Percentiles rank a stretch among this genome's conserved stretches.
These are phyloP conservation scores for Fusarium annulatum DNA, from an alignment of 2,329 filamentous ascomycete genomes.

Conservation along the genomic window DNA sequence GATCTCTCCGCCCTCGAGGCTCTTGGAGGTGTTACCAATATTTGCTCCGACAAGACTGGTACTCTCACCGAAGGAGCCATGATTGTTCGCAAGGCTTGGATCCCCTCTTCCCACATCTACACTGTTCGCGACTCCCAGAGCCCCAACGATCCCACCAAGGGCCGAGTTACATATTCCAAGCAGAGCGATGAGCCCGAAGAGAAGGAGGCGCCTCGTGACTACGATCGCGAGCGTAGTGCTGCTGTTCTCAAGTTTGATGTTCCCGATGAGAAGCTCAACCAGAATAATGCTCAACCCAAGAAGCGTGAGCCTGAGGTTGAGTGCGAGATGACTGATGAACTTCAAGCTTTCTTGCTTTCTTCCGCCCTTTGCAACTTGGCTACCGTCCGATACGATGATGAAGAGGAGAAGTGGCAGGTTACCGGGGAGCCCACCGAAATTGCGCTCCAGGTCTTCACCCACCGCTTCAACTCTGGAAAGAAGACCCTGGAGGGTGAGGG, in stretches of 20 bases:
- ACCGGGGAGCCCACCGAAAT: slow-evolving; percentile 80
- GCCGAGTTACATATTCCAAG: slow-evolving; percentile 61
- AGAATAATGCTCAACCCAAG: slow-evolving; percentile 42
- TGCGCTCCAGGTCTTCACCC: slow-evolving; percentile 79
- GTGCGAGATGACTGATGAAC: slow-evolving; percentile 61
- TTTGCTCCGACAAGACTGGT: slow-evolving; percentile 80
- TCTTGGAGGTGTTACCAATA: slow-evolving; percentile 76
- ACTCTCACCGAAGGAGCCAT: slow-evolving; percentile 76
- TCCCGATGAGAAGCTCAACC: slow-evolving; percentile 65
- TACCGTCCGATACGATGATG: slow-evolving; percentile 66
- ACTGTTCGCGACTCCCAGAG: slow-evolving; percentile 70
- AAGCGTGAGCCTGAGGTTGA: slow-evolving; percentile 49
- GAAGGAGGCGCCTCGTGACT: slow-evolving; percentile 62
- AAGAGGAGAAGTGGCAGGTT: slow-evolving; percentile 71
- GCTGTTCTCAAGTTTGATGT: slow-evolving; percentile 72
- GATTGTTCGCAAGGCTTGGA: slow-evolving; percentile 75
- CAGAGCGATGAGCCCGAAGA: slow-evolving; percentile 49
- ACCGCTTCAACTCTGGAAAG: slow-evolving; percentile 72
- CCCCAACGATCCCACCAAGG: slow-evolving; percentile 70
- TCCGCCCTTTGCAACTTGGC: slow-evolving; percentile 74
- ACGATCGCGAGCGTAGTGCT: slow-evolving; percentile 68
- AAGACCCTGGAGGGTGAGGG: slow-evolving; percentile 61
- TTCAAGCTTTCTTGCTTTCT: slow-evolving; percentile 64
- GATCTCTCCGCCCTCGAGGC: slow-evolving; percentile 76
- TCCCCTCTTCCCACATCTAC: slow-evolving; percentile 67